Conservation (phyloP, 2,329 filamentous ascomycete genomes). For the Fusarium sp. region DNA sequence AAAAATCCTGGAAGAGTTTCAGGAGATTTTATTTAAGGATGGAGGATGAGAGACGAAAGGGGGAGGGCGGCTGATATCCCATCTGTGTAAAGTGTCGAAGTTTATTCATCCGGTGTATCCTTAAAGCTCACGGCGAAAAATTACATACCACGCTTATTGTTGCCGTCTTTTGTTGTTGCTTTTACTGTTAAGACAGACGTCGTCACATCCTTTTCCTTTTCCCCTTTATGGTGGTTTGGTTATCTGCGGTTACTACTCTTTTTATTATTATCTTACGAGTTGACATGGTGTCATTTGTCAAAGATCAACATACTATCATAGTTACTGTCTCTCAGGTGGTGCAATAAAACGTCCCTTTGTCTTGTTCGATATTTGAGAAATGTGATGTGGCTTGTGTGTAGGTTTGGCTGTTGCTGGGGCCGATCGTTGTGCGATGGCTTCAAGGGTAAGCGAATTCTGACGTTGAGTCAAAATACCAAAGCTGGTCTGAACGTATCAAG, state of each 20-base stretch:
- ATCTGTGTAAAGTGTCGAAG: slow-evolving; percentile 39
- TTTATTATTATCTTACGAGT: background rate
- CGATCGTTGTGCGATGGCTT: background rate
- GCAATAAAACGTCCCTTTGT: slow-evolving; percentile 24
- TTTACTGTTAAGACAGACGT: slow-evolving; percentile 24
- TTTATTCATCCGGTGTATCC: slow-evolving; percentile 41
- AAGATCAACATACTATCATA: slow-evolving; percentile 25
- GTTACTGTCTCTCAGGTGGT: slow-evolving; percentile 12
- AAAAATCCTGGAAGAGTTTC: slow-evolving; percentile 19
- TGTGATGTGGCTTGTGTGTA: background rate
- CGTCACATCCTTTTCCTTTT: background rate
- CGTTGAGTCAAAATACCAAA: fast-evolving
- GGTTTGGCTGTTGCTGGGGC: background rate
- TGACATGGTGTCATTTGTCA: slow-evolving; percentile 8
- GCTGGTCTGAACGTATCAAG: fast-evolving
- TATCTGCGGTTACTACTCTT: background rate
- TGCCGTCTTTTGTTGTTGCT: slow-evolving; percentile 27
- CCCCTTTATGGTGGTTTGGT: slow-evolving; percentile 1
- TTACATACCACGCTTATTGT: slow-evolving; percentile 43
- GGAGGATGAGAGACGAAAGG: slow-evolving; percentile 20
- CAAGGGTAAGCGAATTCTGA: background rate
- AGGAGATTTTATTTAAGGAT: slow-evolving; percentile 25
- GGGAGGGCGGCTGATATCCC: background rate
- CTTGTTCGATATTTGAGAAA: background rate
- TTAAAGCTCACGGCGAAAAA: slow-evolving; percentile 44